Evolutionary conservation across 202 grass and related monocot genomes (phyloP).

Genomic region (Schoenoplectus tabernaemontani): DNA sequence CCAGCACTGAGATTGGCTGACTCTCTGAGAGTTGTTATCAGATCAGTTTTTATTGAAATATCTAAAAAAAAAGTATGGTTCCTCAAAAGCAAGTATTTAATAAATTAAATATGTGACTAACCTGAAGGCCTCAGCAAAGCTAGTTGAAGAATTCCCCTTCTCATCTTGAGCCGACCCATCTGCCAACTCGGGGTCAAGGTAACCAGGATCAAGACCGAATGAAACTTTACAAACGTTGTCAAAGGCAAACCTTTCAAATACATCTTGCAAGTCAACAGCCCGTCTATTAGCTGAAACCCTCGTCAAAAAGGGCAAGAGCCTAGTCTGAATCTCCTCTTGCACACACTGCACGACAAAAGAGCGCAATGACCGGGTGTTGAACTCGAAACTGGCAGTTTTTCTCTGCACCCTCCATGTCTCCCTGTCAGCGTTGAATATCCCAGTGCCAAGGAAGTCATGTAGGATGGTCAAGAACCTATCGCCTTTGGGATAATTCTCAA

Average conservation of each 20-base stretch:
- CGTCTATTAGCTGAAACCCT: background rate
- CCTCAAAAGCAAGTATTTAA: background rate
- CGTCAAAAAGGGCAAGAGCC: constrained; percentile 46
- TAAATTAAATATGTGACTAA: background rate
- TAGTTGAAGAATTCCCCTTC: background rate
- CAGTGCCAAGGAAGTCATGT: constrained; percentile 57
- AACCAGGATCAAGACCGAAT: constrained; percentile 46
- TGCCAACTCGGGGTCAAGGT: constrained; percentile 19
- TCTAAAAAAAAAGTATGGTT: background rate
- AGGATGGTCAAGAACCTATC: constrained; percentile 29
- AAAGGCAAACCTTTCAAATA: constrained; percentile 44
- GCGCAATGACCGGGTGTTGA: constrained; percentile 70
- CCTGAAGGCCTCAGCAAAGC: constrained; percentile 48
- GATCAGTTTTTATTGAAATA: background rate
- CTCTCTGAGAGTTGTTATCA: constrained; percentile 27
- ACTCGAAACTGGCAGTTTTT: constrained; percentile 68
- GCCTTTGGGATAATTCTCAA: constrained; percentile 67
- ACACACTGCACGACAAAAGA: constrained; percentile 57
- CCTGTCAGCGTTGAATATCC: constrained; percentile 70
- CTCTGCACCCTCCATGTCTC: constrained; percentile 54
- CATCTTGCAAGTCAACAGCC: constrained; percentile 30
- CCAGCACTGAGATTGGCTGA: constrained; percentile 38
- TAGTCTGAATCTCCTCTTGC: constrained; percentile 36
- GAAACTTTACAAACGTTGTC: constrained; percentile 48
- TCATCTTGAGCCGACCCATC: background rate